Evolutionary conservation across 2,329 filamentous ascomycete genomes (phyloP).

Genomic region (Purpureocillium takamizusanense): DNA sequence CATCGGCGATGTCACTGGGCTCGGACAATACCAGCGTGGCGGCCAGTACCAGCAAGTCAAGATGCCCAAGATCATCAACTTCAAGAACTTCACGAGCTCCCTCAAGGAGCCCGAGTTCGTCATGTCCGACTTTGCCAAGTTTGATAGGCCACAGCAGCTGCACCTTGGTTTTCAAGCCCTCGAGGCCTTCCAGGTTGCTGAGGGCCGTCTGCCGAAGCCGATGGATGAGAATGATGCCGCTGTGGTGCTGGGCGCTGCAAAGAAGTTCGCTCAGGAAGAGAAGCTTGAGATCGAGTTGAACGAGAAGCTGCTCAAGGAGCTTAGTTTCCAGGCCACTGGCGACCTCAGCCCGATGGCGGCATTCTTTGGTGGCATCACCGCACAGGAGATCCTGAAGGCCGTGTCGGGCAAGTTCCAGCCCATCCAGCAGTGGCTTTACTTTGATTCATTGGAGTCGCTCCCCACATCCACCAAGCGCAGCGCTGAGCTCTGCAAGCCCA

Average conservation of each 20-base stretch:
- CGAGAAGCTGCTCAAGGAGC: constrained; percentile 84
- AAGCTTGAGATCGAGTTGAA: constrained; percentile 64
- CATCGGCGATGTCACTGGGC: constrained; percentile 81
- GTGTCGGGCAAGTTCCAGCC: constrained; percentile 97
- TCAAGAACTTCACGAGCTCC: constrained; percentile 70
- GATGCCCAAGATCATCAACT: constrained; percentile 91
- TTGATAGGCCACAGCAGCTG: constrained; percentile 85
- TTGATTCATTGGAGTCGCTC: constrained; percentile 93
- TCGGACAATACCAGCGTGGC: constrained; percentile 80
- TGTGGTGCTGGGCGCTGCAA: constrained; percentile 66
- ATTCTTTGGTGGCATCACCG: constrained; percentile 86
- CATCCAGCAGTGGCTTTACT: constrained; percentile 94
- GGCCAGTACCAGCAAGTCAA: constrained; percentile 94
- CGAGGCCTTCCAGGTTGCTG: constrained; percentile 70
- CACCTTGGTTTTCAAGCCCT: constrained; percentile 90
- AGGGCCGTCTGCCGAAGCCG: constrained; percentile 69
- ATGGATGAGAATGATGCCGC: constrained; percentile 78
- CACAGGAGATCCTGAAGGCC: constrained; percentile 92
- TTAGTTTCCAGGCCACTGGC: constrained; percentile 88
- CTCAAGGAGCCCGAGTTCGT: constrained; percentile 82
- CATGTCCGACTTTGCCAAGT: constrained; percentile 95
- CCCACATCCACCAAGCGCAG: constrained; percentile 66
- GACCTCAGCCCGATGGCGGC: constrained; percentile 89
- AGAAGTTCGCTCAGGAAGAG: constrained; percentile 64
- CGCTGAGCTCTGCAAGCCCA: constrained; percentile 80